Base-by-base conservation (phyloP, 2,329 filamentous ascomycete species). In the Fusarium verrucosum region DNA sequence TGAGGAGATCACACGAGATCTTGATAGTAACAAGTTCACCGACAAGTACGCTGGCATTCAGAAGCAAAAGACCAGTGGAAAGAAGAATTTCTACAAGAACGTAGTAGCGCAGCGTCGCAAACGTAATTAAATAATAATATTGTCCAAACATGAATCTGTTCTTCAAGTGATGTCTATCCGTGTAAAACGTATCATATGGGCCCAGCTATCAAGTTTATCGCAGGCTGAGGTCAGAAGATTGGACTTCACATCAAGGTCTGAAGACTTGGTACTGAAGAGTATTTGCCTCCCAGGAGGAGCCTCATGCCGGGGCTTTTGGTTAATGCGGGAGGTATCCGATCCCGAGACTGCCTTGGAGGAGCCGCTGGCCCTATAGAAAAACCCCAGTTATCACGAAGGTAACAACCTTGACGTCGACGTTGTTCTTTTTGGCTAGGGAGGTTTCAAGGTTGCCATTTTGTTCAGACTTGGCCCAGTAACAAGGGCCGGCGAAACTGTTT, bases 31-130 rank as follows among this genome's bases (percentile, higher is more conserved):
- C 58, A 90, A 91, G 70, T 95, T 97, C 81, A 92, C 91, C 82
- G 85, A 83, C 72, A 97, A 96, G 78, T 98, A 97, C 77, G 84
- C 86, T 54, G 89, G 94, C 56, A 92, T 98, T 45, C 93, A 97
- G 75, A 83, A 83, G 46, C 84, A 85, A 62, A 98, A 96, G 79
- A 87, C 85, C 22, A 96, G 92, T 70, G 95, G 95, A 49, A 96
- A 92, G 81, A 97, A 94, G 79, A 88, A 86, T 1, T 90, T 92
- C 72, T 98, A 97, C 82, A 94, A 94, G 74, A 89, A 89, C 53
- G 77, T 97, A 67, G 87, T 91, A 73, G 75, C 79, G 20, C 70
- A 75, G 40, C 70, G 77, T 44, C 74, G 75, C 22, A 76, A 73
- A 53, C 65, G 65, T 42, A 50, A 68, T 62, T 68, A 72, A 46